Base-by-base conservation (phyloP, 139 green algal genomes). In the Chlamydomonas applanata region DNA sequence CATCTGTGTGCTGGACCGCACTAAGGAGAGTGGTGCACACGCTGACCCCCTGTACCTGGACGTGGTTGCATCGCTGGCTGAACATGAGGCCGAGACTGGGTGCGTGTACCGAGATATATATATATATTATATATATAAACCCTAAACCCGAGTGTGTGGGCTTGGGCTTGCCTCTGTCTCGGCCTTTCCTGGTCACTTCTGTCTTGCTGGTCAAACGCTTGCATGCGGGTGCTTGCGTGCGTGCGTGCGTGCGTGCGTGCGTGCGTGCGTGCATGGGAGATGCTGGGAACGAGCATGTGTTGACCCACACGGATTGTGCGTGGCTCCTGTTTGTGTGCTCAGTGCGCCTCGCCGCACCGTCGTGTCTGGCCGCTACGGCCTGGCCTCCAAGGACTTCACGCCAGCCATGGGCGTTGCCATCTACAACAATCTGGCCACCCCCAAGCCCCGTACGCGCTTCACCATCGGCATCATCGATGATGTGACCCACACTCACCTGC, bases 311-410 rank as follows among this genome's bases (percentile, higher is more conserved):
- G n/a, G n/a, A n/a, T n/a, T n/a, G n/a, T n/a, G n/a, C n/a, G n/a
- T n/a, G 40, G 7, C 7, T 49, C 7, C 40, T 49, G 40, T 49
- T 11, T 49, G 40, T 49, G 7, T 49, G 40, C 63, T 60, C 63
- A 30, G 33, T 73, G 65, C 74, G 74, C 65, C 44, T 62, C 33
- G 29, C 40, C 76, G 76, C 59, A 72, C 59, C 32, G 32, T 82
- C 3, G 64, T 88, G 9, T 82, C 82, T 54, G 85, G 85, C 2
- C 82, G 85, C 71, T 90, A 83, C 56, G 85, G 85, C n/a, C 77
- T 90, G 25, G 82, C 73, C 30, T 85, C 77, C 74, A 90, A 90
- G 79, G 85, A 90, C 75, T 90, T 90, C 77, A 87, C 83, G 2
- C 85, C 85, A 11, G 79, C 79, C 25, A 82, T 85, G 73, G 82